Percentiles rank a stretch among this genome's conserved stretches.
Conservation (phyloP, 1,284 basidiomycete species). For the Thecaphora thlaspeos region DNA sequence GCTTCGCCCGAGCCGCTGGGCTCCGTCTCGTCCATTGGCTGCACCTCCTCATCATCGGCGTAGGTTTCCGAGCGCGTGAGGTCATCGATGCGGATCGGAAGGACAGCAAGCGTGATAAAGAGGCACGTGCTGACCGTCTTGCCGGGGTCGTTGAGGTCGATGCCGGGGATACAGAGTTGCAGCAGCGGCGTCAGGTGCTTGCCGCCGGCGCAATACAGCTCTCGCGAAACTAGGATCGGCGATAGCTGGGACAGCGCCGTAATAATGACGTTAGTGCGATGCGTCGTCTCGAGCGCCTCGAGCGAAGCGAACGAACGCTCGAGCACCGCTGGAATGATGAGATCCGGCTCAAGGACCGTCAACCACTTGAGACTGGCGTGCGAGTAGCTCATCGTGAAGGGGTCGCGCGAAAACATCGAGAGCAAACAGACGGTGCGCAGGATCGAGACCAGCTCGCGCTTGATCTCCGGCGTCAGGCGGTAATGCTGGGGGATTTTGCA, state of each 20-base stretch:
- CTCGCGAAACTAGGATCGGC: slow-evolving; percentile 74
- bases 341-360: slow-evolving; percentile 76
- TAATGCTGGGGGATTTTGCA: slow-evolving; percentile 78
- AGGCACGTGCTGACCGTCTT: slow-evolving; percentile 78
- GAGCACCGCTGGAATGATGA: slow-evolving; percentile 88
- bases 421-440: slow-evolving; percentile 85
- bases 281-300: slow-evolving; percentile 66
- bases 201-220: slow-evolving; percentile 76
- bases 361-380: slow-evolving; percentile 65
- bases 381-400: slow-evolving; percentile 61
- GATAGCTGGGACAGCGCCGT: slow-evolving; percentile 81
- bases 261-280: slow-evolving; percentile 64
- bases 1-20: slow-evolving; percentile 1
- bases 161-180: slow-evolving; percentile 85
- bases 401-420: slow-evolving; percentile 87
- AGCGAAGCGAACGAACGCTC: slow-evolving; percentile 88
- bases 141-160: slow-evolving; percentile 88
- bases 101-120: slow-evolving; percentile 74
- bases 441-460: slow-evolving; percentile 75
- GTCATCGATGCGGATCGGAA: slow-evolving; percentile 80
- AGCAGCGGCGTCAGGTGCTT: slow-evolving; percentile 85
- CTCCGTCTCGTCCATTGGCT: slow-evolving; percentile 22
- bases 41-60: slow-evolving; percentile 25
- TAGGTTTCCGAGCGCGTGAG: slow-evolving; percentile 61
- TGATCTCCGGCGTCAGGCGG: slow-evolving; percentile 79